Conservation (phyloP, 2,329 filamentous ascomycete species). For the Parastagonospora avenae region DNA sequence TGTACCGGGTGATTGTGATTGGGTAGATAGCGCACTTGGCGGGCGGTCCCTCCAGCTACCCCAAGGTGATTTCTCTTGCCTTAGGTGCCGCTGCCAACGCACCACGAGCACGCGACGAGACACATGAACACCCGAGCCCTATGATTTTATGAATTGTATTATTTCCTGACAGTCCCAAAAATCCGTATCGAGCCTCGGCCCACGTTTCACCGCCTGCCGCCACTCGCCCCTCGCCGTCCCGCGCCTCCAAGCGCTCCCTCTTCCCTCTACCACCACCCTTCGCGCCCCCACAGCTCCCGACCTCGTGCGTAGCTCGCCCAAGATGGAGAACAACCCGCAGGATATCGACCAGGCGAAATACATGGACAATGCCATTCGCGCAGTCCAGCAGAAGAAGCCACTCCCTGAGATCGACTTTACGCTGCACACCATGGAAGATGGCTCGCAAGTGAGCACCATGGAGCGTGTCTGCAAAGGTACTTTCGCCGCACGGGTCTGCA, state of each 20-base stretch:
- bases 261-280: constrained; percentile 25
- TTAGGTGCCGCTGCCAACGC: constrained; percentile 23
- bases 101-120: constrained; percentile 41
- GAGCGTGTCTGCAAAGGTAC: constrained; percentile 98
- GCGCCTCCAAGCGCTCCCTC: constrained; percentile 40
- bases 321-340: constrained; percentile 43
- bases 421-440: constrained; percentile 98
- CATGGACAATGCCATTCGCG: constrained; percentile 87
- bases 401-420: constrained; percentile 98
- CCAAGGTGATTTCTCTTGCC: constrained; percentile 20
- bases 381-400: constrained; percentile 92
- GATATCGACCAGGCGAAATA: constrained; percentile 50
- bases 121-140: constrained; percentile 12
- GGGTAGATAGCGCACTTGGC: constrained; percentile 13
- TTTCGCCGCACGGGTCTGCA: constrained; percentile 9
- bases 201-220: constrained; percentile 38
- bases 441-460: constrained; percentile 88
- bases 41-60: constrained; percentile 9
- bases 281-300: constrained; percentile 27
- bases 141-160: constrained; percentile 9
- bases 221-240: constrained; percentile 35
- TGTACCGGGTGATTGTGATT: constrained; percentile 12
- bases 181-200: constrained; percentile 34
- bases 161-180: constrained; percentile 8
- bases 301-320: constrained; percentile 27